A percentile compares a stretch with the other conserved stretches of the same genome.
These are phyloP conservation scores for Abrus precatorius DNA, from an alignment of 306 rosid species.

Conservation along the genomic window DNA sequence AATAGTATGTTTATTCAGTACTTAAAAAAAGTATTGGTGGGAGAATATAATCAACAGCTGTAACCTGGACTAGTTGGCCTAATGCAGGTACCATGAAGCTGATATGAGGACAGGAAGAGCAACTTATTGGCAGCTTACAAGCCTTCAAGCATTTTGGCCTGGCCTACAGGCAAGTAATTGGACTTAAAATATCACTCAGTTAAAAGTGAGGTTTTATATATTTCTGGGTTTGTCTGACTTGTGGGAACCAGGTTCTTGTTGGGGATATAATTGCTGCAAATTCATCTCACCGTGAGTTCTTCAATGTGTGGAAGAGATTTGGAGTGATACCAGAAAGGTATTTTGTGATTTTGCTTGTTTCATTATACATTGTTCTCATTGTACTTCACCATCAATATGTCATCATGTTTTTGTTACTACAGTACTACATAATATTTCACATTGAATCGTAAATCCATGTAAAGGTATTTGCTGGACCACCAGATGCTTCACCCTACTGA, in stretches of 20 bases:
- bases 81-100: conserved; percentile 93
- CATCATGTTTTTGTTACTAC: conserved; percentile 38
- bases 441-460: conserved; percentile 53
- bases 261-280: conserved; percentile 95
- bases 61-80: conserved; percentile 47
- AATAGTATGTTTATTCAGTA: conserved; percentile 21
- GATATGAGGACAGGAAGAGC: conserved; percentile 98
- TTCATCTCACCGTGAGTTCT: conserved; percentile 92
- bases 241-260: conserved; percentile 79
- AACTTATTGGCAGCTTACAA: conserved; percentile 98
- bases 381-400: conserved; percentile 20
- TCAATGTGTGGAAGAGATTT: conserved; percentile 83
- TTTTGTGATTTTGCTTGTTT: conserved; percentile 45
- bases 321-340: conserved; percentile 98
- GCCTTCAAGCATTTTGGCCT: conserved; percentile 99
- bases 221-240: conserved; percentile 50
- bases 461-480: conserved; percentile 93
- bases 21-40: conserved; percentile 13
- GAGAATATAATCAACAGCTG: conserved; percentile 41
- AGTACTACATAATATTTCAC: conserved; percentile 43
- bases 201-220: conserved; percentile 17
- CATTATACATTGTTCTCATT: conserved; percentile 29
- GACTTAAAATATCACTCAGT: conserved; percentile 10
- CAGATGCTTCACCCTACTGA: conserved; percentile 97
- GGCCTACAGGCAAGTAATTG: conserved; percentile 85